phyloP scores from a whole-genome alignment of 768 basidiomycete genomes.

The Lactifluus hygrophoroides region DNA sequence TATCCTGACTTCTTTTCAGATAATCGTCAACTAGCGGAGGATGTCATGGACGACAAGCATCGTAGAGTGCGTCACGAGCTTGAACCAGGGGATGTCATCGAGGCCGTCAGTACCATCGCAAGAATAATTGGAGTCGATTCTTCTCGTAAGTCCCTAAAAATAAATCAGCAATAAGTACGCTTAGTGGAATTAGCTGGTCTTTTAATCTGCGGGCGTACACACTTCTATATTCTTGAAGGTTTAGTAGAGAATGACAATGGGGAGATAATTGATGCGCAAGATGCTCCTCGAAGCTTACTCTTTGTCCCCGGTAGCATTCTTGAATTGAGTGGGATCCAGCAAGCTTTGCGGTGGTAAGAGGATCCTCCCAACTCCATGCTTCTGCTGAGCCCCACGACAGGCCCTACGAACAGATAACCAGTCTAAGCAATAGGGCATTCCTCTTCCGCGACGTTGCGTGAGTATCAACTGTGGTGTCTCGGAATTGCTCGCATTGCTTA shows the following conservation, averaged over 20 bases:
- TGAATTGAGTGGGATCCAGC: conserved; percentile 70
- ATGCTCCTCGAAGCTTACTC: conserved; percentile 74
- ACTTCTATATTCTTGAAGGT: conserved; percentile 87
- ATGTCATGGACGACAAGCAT: conserved; percentile 82
- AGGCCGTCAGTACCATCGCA: conserved; percentile 79
- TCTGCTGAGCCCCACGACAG: conserved; percentile 30
- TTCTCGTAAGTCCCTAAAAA: conserved; percentile 54
- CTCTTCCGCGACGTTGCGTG: conserved; percentile 89
- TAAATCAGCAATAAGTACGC: not conserved
- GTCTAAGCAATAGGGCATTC: conserved; percentile 74
- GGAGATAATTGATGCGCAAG: conserved; percentile 80
- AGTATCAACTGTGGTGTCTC: conserved; percentile 26
- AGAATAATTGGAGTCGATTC: conserved; percentile 88
- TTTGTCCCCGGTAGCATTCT: conserved; percentile 80
- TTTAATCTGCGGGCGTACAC: conserved; percentile 75
- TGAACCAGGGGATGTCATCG: conserved; percentile 84
- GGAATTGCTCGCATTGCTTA: not conserved
- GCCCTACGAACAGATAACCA: conserved; percentile 70
- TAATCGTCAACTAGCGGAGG: conserved; percentile 54
- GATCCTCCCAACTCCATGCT: not conserved
- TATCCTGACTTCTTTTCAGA: conserved; percentile 26
- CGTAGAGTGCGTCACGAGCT: conserved; percentile 79
- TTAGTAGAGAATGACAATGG: conserved; percentile 80
- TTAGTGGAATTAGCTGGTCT: conserved; percentile 53
- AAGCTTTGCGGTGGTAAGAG: conserved; percentile 73